Conservation (phyloP, 2,329 filamentous ascomycete genomes). For the Fusarium musae region DNA sequence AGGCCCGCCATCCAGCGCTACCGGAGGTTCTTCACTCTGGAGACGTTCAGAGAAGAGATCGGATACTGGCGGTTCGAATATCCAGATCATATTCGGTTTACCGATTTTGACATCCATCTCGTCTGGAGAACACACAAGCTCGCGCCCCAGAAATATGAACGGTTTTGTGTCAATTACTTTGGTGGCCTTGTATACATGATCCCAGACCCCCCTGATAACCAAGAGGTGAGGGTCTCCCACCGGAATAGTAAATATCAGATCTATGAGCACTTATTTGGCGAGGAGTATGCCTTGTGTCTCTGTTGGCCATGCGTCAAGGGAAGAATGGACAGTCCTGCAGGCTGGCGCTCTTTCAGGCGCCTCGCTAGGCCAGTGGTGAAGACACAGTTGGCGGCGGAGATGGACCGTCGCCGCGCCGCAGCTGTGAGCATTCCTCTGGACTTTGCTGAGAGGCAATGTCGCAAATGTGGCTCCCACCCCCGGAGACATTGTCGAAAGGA, state of each 20-base stretch:
- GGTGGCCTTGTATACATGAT: conserved; percentile 13
- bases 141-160: conserved; percentile 6
- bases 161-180: conserved; percentile 13
- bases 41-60: background rate
- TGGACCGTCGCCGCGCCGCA: background rate
- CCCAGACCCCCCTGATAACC: conserved; percentile 5
- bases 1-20: conserved; percentile 22
- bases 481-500: conserved; percentile 20
- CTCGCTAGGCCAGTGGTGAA: background rate
- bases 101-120: conserved; percentile 34
- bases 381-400: conserved; percentile 5
- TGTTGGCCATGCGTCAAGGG: conserved; percentile 36
- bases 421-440: conserved; percentile 12
- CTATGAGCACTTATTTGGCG: conserved; percentile 21
- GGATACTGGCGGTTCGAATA: background rate
- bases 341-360: background rate
- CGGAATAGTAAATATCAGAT: background rate
- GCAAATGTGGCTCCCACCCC: conserved; percentile 29
- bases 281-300: conserved; percentile 26
- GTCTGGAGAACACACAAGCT: conserved; percentile 38
- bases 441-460: conserved; percentile 24
- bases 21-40: conserved; percentile 27
- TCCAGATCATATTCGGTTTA: background rate
- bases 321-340: background rate
- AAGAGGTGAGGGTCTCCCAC: background rate